A percentile compares a stretch with the other conserved stretches of the same genome.
These are phyloP conservation scores for Boehmeria nivea DNA, from an alignment of 306 rosid species.

Conservation along the genomic window DNA sequence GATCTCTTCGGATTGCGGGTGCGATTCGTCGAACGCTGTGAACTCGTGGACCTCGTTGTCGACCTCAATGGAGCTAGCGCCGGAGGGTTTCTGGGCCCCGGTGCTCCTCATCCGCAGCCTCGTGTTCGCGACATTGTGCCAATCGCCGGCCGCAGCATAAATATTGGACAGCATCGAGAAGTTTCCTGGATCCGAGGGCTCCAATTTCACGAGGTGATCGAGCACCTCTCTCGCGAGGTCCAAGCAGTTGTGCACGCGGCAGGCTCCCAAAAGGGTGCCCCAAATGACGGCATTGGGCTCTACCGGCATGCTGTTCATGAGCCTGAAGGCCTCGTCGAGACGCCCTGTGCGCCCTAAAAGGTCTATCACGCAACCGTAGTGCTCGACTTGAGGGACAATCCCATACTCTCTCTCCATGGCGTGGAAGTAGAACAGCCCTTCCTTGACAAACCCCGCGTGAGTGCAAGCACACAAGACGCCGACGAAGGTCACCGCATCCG, in stretches of 20 bases:
- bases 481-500: slow-evolving; percentile 60
- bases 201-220: slow-evolving; percentile 33
- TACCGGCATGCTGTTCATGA: slow-evolving; percentile 64
- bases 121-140: slow-evolving; percentile 54
- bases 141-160: slow-evolving; percentile 75
- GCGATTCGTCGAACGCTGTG: slow-evolving; percentile 62
- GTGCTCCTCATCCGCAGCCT: slow-evolving; percentile 55
- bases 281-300: slow-evolving; percentile 63
- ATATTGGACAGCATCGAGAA: slow-evolving; percentile 73
- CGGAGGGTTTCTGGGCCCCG: slow-evolving; percentile 65
- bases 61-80: slow-evolving; percentile 76
- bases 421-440: slow-evolving; percentile 57
- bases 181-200: slow-evolving; percentile 57
- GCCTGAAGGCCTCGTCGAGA: slow-evolving; percentile 65
- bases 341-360: slow-evolving; percentile 78
- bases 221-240: slow-evolving; percentile 58
- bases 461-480: slow-evolving; percentile 81
- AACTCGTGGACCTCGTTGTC: slow-evolving; percentile 68
- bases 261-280: slow-evolving; percentile 78
- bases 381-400: slow-evolving; percentile 59
- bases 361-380: slow-evolving; percentile 85
- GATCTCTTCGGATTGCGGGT: slow-evolving; percentile 62
- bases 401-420: slow-evolving; percentile 60
- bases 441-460: slow-evolving; percentile 63
- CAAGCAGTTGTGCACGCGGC: slow-evolving; percentile 65